phyloP scores from a whole-genome alignment of 2,329 filamentous ascomycete genomes.

The Hypoxylon sp. region DNA sequence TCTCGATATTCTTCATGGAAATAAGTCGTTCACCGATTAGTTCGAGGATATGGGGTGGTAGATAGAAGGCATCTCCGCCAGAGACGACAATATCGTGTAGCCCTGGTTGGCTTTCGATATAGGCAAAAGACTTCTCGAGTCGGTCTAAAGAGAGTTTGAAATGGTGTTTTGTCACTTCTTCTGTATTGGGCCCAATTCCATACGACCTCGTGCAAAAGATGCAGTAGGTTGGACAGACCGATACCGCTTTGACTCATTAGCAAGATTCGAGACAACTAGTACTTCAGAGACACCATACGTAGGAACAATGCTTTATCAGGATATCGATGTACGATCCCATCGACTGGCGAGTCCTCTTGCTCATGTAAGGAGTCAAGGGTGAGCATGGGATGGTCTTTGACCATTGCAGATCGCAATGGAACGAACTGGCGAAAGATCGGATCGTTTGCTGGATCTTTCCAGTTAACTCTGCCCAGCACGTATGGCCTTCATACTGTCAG shows the following conservation, averaged over 20 bases:
- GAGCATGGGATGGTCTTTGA: conserved; percentile 63
- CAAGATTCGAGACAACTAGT: background rate
- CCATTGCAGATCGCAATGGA: conserved; percentile 61
- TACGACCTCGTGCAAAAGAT: conserved; percentile 69
- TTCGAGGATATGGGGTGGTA: conserved; percentile 60
- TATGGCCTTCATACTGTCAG: conserved; percentile 55
- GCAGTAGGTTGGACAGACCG: conserved; percentile 70
- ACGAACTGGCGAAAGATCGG: conserved; percentile 69
- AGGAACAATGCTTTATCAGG: conserved; percentile 69
- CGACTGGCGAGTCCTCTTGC: conserved; percentile 62
- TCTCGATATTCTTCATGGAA: conserved; percentile 63
- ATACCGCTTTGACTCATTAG: conserved; percentile 56
- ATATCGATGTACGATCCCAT: conserved; percentile 70
- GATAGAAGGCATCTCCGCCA: conserved; percentile 68
- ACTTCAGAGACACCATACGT: conserved; percentile 51
- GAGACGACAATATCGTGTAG: conserved; percentile 69
- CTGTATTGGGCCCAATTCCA: conserved; percentile 64
- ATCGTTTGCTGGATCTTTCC: conserved; percentile 65
- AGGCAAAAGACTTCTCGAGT: conserved; percentile 66
- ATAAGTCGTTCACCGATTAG: conserved; percentile 65
- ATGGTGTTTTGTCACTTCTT: conserved; percentile 54
- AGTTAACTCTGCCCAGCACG: conserved; percentile 66
- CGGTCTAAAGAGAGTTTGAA: conserved; percentile 52
- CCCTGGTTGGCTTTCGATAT: conserved; percentile 60
- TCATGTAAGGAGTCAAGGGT: conserved; percentile 68